Conservation (phyloP, 106 monocot species). For the Dioscorea zingiberensis region DNA sequence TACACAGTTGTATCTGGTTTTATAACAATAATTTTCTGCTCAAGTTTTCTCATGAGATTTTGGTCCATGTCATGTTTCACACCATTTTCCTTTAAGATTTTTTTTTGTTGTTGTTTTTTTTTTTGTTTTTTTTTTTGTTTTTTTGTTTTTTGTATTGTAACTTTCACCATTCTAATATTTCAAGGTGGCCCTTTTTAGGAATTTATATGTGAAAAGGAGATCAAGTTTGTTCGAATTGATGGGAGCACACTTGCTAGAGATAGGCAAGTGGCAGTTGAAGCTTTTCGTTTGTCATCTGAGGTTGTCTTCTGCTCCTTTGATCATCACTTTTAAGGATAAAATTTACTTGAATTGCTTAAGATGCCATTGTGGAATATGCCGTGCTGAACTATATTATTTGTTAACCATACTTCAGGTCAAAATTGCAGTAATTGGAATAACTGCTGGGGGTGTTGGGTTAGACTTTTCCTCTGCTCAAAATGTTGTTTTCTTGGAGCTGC, state of each 20-base stretch:
- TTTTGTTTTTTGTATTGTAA: too few species aligned
- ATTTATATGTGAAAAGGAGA: slow-evolving; percentile 62
- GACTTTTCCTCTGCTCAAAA: slow-evolving; percentile 88
- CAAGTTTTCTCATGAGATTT: too few species aligned
- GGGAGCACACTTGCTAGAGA: slow-evolving; percentile 78
- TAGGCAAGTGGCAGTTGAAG: slow-evolving; percentile 73
- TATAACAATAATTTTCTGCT: too few species aligned
- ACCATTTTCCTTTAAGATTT: too few species aligned
- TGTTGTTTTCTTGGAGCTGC: slow-evolving; percentile 93
- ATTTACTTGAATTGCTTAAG: too few species aligned
- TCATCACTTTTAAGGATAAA: too few species aligned
- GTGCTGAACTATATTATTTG: not conserved
- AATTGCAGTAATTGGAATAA: slow-evolving; percentile 95
- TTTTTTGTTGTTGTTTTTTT: too few species aligned
- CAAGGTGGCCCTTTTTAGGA: slow-evolving; percentile 32
- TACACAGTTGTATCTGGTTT: too few species aligned
- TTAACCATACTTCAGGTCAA: slow-evolving; percentile 45
- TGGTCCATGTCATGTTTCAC: too few species aligned
- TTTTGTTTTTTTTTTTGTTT: too few species aligned
- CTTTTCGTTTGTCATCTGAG: slow-evolving; percentile 61
- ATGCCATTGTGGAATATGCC: too few species aligned
- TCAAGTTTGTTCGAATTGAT: slow-evolving; percentile 94
- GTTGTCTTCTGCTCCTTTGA: slow-evolving; percentile 18
- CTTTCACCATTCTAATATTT: not conserved
- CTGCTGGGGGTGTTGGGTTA: slow-evolving; percentile 91